Evolutionary conservation across 2,329 filamentous ascomycete species (phyloP).

Genomic region (Venturiaceae sp.): DNA sequence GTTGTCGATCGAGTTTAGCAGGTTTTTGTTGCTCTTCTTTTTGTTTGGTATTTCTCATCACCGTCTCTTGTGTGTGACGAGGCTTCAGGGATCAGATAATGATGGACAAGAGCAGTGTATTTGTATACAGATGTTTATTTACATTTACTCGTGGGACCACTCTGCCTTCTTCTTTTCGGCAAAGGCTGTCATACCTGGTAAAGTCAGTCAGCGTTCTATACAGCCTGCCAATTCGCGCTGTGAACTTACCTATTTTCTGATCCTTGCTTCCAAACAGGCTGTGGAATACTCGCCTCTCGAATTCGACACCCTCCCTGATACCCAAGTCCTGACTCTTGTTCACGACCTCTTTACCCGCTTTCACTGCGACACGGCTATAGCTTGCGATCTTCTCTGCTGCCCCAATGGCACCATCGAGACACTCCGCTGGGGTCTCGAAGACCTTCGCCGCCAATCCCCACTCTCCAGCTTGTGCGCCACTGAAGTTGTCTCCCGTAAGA

Average conservation of each 20-base stretch:
- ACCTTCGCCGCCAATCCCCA: slow-evolving; percentile 85
- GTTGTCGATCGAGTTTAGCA: no score
- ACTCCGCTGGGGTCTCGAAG: slow-evolving; percentile 69
- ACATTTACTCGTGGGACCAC: slow-evolving; percentile 66
- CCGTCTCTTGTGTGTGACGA: no score
- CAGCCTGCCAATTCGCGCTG: not conserved
- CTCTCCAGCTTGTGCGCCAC: slow-evolving; percentile 70
- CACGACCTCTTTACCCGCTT: slow-evolving; percentile 94
- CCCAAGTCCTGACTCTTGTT: slow-evolving; percentile 95
- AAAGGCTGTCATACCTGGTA: slow-evolving; percentile 72
- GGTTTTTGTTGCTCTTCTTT: no score
- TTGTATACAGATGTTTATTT: no score
- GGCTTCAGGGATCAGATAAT: no score
- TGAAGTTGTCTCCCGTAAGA: slow-evolving; percentile 76
- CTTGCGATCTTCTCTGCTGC: slow-evolving; percentile 85
- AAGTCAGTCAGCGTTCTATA: slow-evolving; percentile 3
- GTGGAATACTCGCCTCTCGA: slow-evolving; percentile 89
- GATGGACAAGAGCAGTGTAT: no score
- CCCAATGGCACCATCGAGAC: slow-evolving; percentile 70
- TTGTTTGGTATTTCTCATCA: no score
- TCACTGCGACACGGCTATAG: slow-evolving; percentile 76
- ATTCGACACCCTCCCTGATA: slow-evolving; percentile 86
- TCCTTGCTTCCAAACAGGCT: slow-evolving; percentile 86
- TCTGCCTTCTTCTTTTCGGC: slow-evolving; percentile 87
- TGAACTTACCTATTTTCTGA: slow-evolving; percentile 74